Base-by-base conservation (phyloP, 164 flowering plant genomes). In the Stephania yunnanensis region DNA sequence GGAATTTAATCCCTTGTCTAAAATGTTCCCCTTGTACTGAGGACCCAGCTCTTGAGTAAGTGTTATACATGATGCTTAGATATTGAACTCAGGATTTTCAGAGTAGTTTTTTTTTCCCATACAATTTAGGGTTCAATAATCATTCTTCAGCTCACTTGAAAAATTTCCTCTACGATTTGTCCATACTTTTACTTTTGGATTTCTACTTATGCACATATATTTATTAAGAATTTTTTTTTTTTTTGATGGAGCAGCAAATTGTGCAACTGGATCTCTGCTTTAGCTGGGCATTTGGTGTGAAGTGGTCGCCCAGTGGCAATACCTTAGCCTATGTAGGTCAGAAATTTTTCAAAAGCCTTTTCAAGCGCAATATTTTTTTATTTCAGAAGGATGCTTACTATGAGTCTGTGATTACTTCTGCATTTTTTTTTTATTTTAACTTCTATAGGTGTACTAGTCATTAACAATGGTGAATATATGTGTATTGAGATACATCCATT, bases 231-330 rank as follows among this genome's bases (percentile, higher is more conserved):
- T 36, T 46, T 52, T 72, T 66, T 71, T 70, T 81, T 74, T 46
- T 71, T 65, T 81, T 73, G 80, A 82, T 81, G 86, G 79, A 78
- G 76, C 98, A 96, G 99, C 95, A 89, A 92, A 91, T 96, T 74
- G 75, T 96, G 80, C 99, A 96, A 86, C 94, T 96, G 78, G 99
- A 96, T 90, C 97, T 96, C 81, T 96, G 97, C 72, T 86, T 75
- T 85, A 87, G 94, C 71, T 96, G 99, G 99, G 90, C 98, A 78
- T 96, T 94, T 82, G 98, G 97, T 63, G 97, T 92, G 46, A 96
- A 85, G 84, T 96, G 99, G 99, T 96, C 99, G 25, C 97, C 97
- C 71, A 90, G 92, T 87, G 99, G 99, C 84, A 94, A 90, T 80
- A 92, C 97, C 78, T 84, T 94, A 81, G 97, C 98, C 68, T 96